phyloP scores from a whole-genome alignment of 495 filamentous ascomycete species.

The Tirmania nivea region DNA sequence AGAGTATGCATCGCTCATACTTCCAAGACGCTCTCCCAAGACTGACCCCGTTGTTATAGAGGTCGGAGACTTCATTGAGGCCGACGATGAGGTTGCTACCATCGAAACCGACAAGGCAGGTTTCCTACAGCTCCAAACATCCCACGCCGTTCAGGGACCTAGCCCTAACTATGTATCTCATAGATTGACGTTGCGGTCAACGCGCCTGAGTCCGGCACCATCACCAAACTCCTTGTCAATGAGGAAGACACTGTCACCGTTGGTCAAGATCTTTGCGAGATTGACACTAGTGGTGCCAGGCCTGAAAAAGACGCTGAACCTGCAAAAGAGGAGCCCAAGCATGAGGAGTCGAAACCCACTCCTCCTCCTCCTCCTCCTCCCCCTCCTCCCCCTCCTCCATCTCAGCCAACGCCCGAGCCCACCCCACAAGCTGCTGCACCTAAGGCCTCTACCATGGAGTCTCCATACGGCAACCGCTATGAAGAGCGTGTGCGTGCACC shows the following conservation, averaged over 20 bases:
- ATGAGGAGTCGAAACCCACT: slow-evolving; percentile 24
- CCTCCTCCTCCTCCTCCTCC: slow-evolving; percentile 9
- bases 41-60: slow-evolving; percentile 27
- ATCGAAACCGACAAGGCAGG: slow-evolving; percentile 99
- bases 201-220: slow-evolving; percentile 71
- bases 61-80: slow-evolving; percentile 82
- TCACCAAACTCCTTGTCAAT: slow-evolving; percentile 72
- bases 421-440: slow-evolving; percentile 20
- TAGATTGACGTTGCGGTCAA: slow-evolving; percentile 94
- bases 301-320: slow-evolving; percentile 31
- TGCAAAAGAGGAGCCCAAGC: slow-evolving; percentile 31
- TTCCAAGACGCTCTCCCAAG: background rate
- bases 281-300: slow-evolving; percentile 55
- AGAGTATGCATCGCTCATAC: slow-evolving; percentile 31
- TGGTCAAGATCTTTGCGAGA: slow-evolving; percentile 67
- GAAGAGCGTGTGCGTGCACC: slow-evolving; percentile 53
- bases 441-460: slow-evolving; percentile 7
- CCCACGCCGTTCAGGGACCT: slow-evolving; percentile 4
- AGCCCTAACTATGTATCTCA: background rate
- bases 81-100: slow-evolving; percentile 93
- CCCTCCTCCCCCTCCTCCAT: slow-evolving; percentile 5
- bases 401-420: slow-evolving; percentile 22
- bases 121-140: background rate
- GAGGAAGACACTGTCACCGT: slow-evolving; percentile 94
- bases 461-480: slow-evolving; percentile 48